Conservation (phyloP, 768 basidiomycete genomes). For the Sarcodon aspratus region DNA sequence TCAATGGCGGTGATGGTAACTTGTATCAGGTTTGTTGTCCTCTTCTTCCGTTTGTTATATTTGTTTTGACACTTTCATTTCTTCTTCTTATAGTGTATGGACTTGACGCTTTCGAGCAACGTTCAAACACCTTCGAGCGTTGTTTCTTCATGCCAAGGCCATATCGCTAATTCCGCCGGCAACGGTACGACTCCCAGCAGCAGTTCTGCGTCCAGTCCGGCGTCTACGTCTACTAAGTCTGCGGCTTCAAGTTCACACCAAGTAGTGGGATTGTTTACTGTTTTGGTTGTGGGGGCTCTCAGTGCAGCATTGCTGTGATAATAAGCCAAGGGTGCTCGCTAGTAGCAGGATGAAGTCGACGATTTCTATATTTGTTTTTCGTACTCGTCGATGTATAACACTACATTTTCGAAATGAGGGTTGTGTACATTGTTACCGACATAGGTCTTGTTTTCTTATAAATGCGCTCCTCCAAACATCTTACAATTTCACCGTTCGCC, state of each 20-base stretch:
- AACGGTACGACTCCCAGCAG: too few species aligned
- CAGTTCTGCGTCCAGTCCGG: too few species aligned
- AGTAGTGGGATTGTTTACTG: not conserved
- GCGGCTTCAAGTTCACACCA: not conserved
- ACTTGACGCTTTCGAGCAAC: constrained; percentile 54
- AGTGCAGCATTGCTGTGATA: too few species aligned
- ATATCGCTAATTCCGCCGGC: too few species aligned
- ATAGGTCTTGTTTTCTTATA: not conserved
- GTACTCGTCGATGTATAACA: too few species aligned
- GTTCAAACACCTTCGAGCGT: constrained; percentile 35
- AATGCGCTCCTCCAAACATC: not conserved
- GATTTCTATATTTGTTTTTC: too few species aligned
- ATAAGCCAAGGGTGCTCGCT: too few species aligned
- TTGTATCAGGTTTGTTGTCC: constrained; percentile 50
- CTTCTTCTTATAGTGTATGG: constrained; percentile 48
- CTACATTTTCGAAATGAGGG: too few species aligned
- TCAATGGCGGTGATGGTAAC: constrained; percentile 56
- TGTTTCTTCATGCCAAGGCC: too few species aligned
- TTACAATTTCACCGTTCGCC: constrained; percentile 3
- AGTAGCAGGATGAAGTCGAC: too few species aligned
- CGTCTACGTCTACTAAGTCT: not conserved
- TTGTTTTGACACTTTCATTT: not conserved
- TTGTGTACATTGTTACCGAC: too few species aligned
- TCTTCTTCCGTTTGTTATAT: not conserved
- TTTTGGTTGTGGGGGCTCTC: not conserved